Percentiles rank a stretch among this genome's conserved stretches.
Evolutionary conservation across 257 asterid genomes (phyloP).

Genomic region (Sherardia arvensis): DNA sequence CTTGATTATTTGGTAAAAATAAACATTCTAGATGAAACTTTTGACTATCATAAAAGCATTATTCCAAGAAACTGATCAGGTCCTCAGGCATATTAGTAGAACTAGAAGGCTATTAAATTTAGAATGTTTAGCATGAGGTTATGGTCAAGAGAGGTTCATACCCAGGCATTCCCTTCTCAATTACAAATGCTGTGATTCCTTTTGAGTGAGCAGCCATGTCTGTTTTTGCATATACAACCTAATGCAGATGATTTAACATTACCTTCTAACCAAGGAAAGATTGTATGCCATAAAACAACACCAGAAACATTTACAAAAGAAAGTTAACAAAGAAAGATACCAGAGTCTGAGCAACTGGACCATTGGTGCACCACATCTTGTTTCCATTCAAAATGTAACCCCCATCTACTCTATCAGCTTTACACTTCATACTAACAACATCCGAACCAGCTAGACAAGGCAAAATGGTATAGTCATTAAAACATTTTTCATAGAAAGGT

Average conservation of each 20-base stretch:
- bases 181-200: slow-evolving; percentile 95
- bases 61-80: slow-evolving; percentile 2
- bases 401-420: slow-evolving; percentile 80
- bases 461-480: not conserved
- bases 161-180: slow-evolving; percentile 97
- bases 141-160: slow-evolving; percentile 32
- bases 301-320: not conserved
- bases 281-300: slow-evolving; percentile 3
- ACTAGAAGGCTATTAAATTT: not conserved
- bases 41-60: not conserved
- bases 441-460: slow-evolving; percentile 84
- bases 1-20: not conserved
- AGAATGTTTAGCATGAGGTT: too few relatives aligned
- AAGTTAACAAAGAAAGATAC: slow-evolving; percentile 27
- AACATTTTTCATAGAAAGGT: not conserved
- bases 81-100: not conserved
- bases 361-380: slow-evolving; percentile 99
- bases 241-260: slow-evolving; percentile 22
- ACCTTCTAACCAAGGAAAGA: not conserved
- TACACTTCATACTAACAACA: slow-evolving; percentile 96
- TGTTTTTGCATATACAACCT: slow-evolving; percentile 97
- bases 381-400: slow-evolving; percentile 91
- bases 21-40: not conserved
- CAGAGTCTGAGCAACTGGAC: slow-evolving; percentile 85
- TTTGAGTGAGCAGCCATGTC: slow-evolving; percentile 67